Evolutionary conservation across 2,329 filamentous ascomycete species (phyloP).

Genomic region (Alternaria brassicicola): DNA sequence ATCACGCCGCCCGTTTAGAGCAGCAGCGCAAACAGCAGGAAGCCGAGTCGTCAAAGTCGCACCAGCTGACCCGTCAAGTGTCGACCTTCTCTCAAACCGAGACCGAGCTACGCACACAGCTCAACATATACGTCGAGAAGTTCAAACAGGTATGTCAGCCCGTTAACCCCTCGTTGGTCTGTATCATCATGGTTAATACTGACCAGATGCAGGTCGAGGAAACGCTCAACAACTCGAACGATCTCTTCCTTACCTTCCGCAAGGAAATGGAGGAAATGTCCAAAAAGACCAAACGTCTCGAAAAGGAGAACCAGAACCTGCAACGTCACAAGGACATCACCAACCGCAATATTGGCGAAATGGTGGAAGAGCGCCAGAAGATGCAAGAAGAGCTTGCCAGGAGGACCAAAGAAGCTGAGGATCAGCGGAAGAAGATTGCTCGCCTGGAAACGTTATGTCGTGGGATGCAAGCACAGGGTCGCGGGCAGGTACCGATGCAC

Average conservation of each 20-base stretch:
- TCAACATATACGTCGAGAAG: slow-evolving; percentile 98
- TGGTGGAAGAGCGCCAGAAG: slow-evolving; percentile 90
- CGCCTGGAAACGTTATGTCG: slow-evolving; percentile 94
- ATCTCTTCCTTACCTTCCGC: slow-evolving; percentile 92
- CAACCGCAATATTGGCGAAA: slow-evolving; percentile 92
- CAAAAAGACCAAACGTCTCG: slow-evolving; percentile 94
- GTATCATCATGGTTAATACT: slow-evolving; percentile 50
- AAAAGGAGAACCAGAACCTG: slow-evolving; percentile 92
- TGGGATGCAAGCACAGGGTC: slow-evolving; percentile 93
- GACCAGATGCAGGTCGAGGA: slow-evolving; percentile 85
- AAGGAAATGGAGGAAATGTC: slow-evolving; percentile 99
- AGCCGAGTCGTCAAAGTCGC: slow-evolving; percentile 76
- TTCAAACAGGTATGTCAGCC: slow-evolving; percentile 85
- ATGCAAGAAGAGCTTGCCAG: slow-evolving; percentile 75
- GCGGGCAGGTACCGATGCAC: slow-evolving; percentile 67
- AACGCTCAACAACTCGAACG: slow-evolving; percentile 97
- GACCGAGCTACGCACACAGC: slow-evolving; percentile 87
- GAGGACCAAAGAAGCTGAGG: slow-evolving; percentile 76
- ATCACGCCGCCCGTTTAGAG: slow-evolving; percentile 85
- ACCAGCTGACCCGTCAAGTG: slow-evolving; percentile 87
- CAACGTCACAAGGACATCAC: slow-evolving; percentile 93
- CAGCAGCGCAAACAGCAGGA: slow-evolving; percentile 89
- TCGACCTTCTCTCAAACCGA: slow-evolving; percentile 97
- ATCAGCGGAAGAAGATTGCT: slow-evolving; percentile 81
- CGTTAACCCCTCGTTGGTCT: slow-evolving; percentile 27